phyloP scores from a whole-genome alignment of 2,329 filamentous ascomycete genomes.

The Microdochium paspali region DNA sequence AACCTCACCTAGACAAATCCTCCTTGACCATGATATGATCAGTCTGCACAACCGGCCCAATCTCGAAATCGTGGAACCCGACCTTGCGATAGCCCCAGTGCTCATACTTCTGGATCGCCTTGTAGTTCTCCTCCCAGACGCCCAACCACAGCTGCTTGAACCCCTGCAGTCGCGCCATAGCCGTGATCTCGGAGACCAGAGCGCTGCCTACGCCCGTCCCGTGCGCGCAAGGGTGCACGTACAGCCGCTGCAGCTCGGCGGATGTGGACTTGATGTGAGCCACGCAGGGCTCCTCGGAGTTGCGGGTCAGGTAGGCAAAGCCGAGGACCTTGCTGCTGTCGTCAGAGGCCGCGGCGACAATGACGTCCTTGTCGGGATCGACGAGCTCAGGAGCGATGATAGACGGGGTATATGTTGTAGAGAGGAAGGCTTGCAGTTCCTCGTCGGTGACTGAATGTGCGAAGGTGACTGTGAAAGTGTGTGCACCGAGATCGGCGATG shows the following conservation, averaged over 20 bases:
- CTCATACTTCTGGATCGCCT: conserved; percentile 27
- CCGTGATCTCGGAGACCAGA: conserved; percentile 18
- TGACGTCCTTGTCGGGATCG: conserved; percentile 10
- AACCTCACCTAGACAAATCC: not conserved
- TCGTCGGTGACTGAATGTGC: conserved; percentile 27
- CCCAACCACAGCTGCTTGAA: conserved; percentile 33
- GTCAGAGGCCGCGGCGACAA: conserved; percentile 10
- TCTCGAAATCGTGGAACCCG: conserved; percentile 29
- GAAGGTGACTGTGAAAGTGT: conserved; percentile 28
- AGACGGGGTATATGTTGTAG: conserved; percentile 21
- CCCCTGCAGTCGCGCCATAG: conserved; percentile 23
- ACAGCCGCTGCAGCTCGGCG: conserved; percentile 33
- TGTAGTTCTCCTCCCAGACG: conserved; percentile 35
- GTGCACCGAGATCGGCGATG: conserved; percentile 23
- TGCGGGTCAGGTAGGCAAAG: conserved; percentile 28
- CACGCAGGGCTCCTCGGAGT: conserved; percentile 26
- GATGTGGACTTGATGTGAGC: conserved; percentile 13
- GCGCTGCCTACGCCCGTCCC: conserved; percentile 27
- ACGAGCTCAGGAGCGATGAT: conserved; percentile 20
- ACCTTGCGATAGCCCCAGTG: conserved; percentile 28
- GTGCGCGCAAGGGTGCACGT: conserved; percentile 24
- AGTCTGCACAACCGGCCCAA: conserved; percentile 29
- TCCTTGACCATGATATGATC: conserved; percentile 30
- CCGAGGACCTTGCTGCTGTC: conserved; percentile 19
- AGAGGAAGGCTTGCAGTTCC: conserved; percentile 26